phyloP scores from a whole-genome alignment of 305 asterid genomes.

The Solanum chacoense region DNA sequence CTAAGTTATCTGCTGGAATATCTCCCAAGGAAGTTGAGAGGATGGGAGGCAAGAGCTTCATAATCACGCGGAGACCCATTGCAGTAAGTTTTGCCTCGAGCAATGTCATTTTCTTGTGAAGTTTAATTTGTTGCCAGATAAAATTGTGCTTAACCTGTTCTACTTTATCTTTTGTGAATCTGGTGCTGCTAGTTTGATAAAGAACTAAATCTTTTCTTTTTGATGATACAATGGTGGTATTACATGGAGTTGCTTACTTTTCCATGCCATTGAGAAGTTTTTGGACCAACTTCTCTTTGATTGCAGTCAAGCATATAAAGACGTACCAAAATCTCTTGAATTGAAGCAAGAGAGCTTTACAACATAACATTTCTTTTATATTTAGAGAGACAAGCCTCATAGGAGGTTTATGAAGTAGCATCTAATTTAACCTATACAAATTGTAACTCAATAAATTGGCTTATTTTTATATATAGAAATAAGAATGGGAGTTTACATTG shows the following conservation, averaged over 20 bases:
- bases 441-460: neutral
- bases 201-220: neutral
- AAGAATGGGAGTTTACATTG: neutral
- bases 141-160: neutral
- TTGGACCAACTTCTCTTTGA: neutral
- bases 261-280: neutral
- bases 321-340: neutral
- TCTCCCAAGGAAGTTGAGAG: slow-evolving; percentile 14
- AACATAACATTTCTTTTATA: neutral
- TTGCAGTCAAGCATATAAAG: neutral
- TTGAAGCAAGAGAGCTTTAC: neutral
- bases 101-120: slow-evolving; percentile 17
- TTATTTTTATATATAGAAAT: neutral
- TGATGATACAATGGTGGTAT: neutral
- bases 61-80: slow-evolving; percentile 53
- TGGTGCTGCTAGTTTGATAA: neutral
- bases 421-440: neutral
- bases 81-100: slow-evolving; percentile 51
- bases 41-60: slow-evolving; percentile 29
- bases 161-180: neutral
- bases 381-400: neutral
- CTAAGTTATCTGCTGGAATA: neutral
- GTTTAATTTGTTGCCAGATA: neutral
- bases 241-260: neutral
- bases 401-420: neutral